Base-by-base conservation (phyloP, 805 yeast genomes). In the Tetrapisispora namnaoensis region DNA sequence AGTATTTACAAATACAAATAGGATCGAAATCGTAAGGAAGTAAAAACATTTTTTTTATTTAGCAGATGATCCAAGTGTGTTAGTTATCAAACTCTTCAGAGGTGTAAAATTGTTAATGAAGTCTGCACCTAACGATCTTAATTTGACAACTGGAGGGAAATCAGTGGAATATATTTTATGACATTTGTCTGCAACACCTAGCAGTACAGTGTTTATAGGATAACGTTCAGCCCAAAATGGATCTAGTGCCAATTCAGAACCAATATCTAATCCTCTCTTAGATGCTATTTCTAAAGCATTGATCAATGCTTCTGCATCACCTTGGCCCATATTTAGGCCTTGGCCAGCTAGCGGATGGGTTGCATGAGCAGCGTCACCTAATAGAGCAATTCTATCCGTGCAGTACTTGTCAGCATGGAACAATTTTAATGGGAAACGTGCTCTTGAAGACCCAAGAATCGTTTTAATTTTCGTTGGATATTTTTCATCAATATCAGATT, bases 281-380 rank as follows among this genome's bases (percentile, higher is more conserved):
- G 78, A 69, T 0, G 95, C 95, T 10, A 53, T 70, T 54, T 86
- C 95, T 27, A 93, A 60, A 0, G 91, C 86, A 1, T 62, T 69
- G 1, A 83, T 80, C 30, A 93, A 71, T 1, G 82, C 70, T 50
- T 82, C 80, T 1, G 87, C 96, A 63, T 93, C 99, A 27, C 84
- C 82, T 65, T 90, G 97, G 20, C 99, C 99, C 96, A 91, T 89
- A 66, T 93, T 93, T 49, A 93, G 75, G 24, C 99, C 99, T 68
- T 93, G 99, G 10, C 99, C 99, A 4, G 97, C 97, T 51, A 93
- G 73, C 2, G 99, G 99, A 64, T 93, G 98, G 1, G 96, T 87
- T 0, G 97, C 84, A 59, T 93, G 99, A 0, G 98, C 98, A 1
- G 99, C 98, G 67, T 93, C 99, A 24, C 99, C 99, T 10, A 91